Conservation (phyloP, 2,329 filamentous ascomycete genomes). For the Neonectria faginata region DNA sequence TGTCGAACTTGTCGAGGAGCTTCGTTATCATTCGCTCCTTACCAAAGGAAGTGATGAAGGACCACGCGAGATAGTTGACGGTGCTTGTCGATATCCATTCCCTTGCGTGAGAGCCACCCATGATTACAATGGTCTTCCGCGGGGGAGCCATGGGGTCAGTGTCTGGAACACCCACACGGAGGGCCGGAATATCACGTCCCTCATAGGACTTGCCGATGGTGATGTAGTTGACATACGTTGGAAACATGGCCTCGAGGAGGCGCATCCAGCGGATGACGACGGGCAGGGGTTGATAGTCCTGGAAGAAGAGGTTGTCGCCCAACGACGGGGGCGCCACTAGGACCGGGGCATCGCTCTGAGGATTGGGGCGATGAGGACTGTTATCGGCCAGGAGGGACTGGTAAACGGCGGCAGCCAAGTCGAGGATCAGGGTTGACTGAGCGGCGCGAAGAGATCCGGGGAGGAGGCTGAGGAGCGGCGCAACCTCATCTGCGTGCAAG, state of each 20-base stretch:
- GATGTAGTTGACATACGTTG: constrained; percentile 78
- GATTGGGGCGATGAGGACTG: constrained; percentile 30
- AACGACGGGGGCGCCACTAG: constrained; percentile 50
- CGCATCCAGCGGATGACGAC: constrained; percentile 92
- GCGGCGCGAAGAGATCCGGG: constrained; percentile 78
- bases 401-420: constrained; percentile 81
- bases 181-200: constrained; percentile 84
- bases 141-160: constrained; percentile 57
- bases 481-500: constrained; percentile 79
- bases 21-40: constrained; percentile 78
- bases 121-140: constrained; percentile 83
- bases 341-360: constrained; percentile 46
- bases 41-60: constrained; percentile 84
- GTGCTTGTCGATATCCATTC: constrained; percentile 97
- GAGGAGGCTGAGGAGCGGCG: constrained; percentile 82
- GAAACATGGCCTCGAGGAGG: constrained; percentile 89
- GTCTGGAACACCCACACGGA: constrained; percentile 76
- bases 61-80: constrained; percentile 91
- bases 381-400: constrained; percentile 55
- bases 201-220: constrained; percentile 88
- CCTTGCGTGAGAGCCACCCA: constrained; percentile 89
- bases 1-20: constrained; percentile 85
- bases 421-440: constrained; percentile 81
- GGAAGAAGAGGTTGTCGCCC: constrained; percentile 86
- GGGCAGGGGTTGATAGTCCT: constrained; percentile 88